Conservation (phyloP, 2,329 filamentous ascomycete species). For the Aspergillus flavus region DNA sequence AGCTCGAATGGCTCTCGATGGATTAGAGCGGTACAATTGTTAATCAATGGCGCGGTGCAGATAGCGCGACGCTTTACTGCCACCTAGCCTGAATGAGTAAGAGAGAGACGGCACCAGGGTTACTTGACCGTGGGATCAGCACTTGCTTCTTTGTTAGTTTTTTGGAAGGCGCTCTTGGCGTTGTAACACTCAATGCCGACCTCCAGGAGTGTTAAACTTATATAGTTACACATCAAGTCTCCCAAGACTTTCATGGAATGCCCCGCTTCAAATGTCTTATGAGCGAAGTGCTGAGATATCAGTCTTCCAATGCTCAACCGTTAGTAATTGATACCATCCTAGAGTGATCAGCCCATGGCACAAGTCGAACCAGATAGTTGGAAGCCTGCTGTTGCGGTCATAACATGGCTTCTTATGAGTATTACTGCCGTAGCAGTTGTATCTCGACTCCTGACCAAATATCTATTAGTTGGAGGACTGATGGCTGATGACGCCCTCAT, state of each 20-base stretch:
- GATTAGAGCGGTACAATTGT: background rate
- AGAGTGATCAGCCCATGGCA: background rate
- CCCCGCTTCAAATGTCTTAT: background rate
- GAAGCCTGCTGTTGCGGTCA: constrained; percentile 26
- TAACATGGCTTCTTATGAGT: constrained; percentile 25
- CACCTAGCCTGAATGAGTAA: background rate
- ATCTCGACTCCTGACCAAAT: constrained; percentile 24
- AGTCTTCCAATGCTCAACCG: background rate
- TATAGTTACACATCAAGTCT: background rate
- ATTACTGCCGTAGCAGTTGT: constrained; percentile 20
- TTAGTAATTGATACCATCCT: background rate
- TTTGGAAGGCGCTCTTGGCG: background rate
- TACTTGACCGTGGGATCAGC: background rate
- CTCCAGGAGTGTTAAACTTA: background rate
- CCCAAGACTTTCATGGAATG: background rate
- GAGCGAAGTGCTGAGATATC: background rate
- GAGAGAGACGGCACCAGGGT: background rate
- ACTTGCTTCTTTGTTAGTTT: background rate
- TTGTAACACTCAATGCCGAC: background rate
- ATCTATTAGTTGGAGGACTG: constrained; percentile 21
- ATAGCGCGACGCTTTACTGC: background rate
- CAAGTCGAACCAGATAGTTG: constrained; percentile 24
- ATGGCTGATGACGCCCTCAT: constrained; percentile 25
- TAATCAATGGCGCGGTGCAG: background rate
- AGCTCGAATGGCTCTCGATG: background rate